Percentiles rank a stretch among this genome's conserved stretches.
phyloP scores from a whole-genome alignment of 2,329 filamentous ascomycete genomes.

The Hypoxylon sp. region DNA sequence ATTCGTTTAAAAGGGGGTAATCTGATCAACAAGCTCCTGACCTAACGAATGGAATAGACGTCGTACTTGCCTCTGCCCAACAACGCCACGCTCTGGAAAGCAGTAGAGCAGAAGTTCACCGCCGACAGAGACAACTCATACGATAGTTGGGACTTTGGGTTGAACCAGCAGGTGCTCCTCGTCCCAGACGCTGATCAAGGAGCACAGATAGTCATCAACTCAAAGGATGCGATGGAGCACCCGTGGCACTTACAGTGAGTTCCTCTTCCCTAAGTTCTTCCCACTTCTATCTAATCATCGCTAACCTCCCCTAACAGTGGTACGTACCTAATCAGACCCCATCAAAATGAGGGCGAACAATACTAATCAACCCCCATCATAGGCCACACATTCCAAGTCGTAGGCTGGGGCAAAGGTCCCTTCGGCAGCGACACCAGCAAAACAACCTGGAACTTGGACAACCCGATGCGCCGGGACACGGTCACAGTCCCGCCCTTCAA shows the following conservation, averaged over 20 bases:
- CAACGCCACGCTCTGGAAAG: conserved; percentile 57
- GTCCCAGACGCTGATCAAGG: conserved; percentile 53
- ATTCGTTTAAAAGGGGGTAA: too few relatives aligned
- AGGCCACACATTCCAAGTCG: conserved; percentile 59
- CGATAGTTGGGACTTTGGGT: conserved; percentile 56
- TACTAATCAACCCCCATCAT: not conserved
- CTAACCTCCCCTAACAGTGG: conserved; percentile 35
- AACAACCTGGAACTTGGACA: conserved; percentile 59
- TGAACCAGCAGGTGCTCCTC: conserved; percentile 57
- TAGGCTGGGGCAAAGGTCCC: conserved; percentile 57
- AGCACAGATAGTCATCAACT: conserved; percentile 58
- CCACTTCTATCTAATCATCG: not conserved
- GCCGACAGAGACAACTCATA: conserved; percentile 52
- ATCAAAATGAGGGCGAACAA: too few relatives aligned
- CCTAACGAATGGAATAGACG: conserved; percentile 47
- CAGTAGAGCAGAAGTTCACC: conserved; percentile 52
- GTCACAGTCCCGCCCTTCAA: conserved; percentile 61
- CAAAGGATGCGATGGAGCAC: conserved; percentile 58
- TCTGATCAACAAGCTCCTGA: not conserved
- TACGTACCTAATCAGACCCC: conserved; percentile 24
- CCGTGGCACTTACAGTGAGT: conserved; percentile 59
- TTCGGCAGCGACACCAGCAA: conserved; percentile 46
- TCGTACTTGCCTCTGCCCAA: conserved; percentile 53
- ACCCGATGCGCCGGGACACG: conserved; percentile 67
- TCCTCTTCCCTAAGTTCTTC: not conserved